A percentile compares a stretch with the other conserved stretches of the same genome.
These are phyloP conservation scores for Thraustotheca clavata DNA, from an alignment of 352 stramenopile genomes.

Conservation along the genomic window DNA sequence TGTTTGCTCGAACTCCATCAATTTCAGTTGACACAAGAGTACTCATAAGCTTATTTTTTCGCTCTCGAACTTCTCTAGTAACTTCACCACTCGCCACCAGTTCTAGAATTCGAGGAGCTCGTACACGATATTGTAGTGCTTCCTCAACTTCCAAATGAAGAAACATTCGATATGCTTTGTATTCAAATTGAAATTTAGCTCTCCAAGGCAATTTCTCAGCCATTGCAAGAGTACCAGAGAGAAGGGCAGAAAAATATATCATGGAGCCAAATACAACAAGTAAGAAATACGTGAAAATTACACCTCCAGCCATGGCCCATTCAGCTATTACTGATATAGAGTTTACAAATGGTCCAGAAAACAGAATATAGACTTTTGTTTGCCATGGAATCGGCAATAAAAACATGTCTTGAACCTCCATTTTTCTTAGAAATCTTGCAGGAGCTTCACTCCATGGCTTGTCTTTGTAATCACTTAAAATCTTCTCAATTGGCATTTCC, in stretches of 20 bases:
- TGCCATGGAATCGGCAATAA: not conserved
- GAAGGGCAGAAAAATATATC: not conserved
- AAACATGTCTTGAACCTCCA: conserved; percentile 2
- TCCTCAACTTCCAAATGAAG: conserved; percentile 13
- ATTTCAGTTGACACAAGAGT: conserved; percentile 8
- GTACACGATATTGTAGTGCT: conserved; percentile 12
- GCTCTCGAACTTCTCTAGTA: not conserved
- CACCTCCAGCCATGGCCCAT: conserved; percentile 5
- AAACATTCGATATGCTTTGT: conserved; percentile 14
- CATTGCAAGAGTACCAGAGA: conserved; percentile 3
- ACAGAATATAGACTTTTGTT: conserved; percentile 7
- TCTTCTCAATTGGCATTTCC: not conserved
- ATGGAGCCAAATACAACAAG: conserved; percentile 16
- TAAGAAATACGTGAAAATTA: conserved; percentile 7
- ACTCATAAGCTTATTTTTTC: conserved; percentile 10
- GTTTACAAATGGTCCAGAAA: not conserved
- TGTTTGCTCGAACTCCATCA: conserved; percentile 5
- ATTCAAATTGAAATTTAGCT: not conserved
- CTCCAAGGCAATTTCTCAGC: not conserved
- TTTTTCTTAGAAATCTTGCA: not conserved
- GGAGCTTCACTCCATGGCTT: conserved; percentile 13
- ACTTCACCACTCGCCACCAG: not conserved
- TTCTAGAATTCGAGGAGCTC: conserved; percentile 3
- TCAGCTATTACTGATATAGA: not conserved
- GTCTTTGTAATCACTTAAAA: not conserved